Percentiles rank a stretch among this genome's conserved stretches.
Conservation (phyloP, 2,329 filamentous ascomycete genomes). For the Akanthomyces muscarius region DNA sequence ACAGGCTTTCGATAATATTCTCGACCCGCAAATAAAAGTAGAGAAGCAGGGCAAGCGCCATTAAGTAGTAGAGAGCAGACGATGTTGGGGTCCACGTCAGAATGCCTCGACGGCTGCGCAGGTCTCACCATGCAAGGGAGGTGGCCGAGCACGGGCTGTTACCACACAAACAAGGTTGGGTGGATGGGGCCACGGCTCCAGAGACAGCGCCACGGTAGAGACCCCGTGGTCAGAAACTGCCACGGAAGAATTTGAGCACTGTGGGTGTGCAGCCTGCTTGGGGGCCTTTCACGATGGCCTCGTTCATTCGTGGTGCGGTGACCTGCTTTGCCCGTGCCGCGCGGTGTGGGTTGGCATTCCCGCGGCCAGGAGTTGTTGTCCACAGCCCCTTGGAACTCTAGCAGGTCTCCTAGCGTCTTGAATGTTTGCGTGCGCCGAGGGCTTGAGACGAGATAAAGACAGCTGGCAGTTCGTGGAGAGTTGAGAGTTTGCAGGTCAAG, state of each 20-base stretch:
- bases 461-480: background rate
- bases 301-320: conserved; percentile 8
- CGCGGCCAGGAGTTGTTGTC: background rate
- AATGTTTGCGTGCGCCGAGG: background rate
- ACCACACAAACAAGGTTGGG: conserved; percentile 10
- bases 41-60: conserved; percentile 19
- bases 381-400: background rate
- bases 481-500: background rate
- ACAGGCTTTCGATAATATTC: conserved; percentile 14
- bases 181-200: conserved; percentile 11
- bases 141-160: conserved; percentile 14
- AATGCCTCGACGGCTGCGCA: conserved; percentile 17
- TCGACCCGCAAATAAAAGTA: conserved; percentile 18
- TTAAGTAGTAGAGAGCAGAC: conserved; percentile 22
- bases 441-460: background rate
- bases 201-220: conserved; percentile 13
- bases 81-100: conserved; percentile 16
- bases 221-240: conserved; percentile 9
- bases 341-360: conserved; percentile 11
- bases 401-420: background rate
- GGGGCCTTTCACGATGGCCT: conserved; percentile 16
- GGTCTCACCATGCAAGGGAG: conserved; percentile 29
- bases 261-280: background rate
- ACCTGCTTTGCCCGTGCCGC: background rate
- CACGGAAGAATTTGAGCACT: background rate